Conservation (phyloP, 1,139 yeast species). For the Geotrichum europaeum region DNA sequence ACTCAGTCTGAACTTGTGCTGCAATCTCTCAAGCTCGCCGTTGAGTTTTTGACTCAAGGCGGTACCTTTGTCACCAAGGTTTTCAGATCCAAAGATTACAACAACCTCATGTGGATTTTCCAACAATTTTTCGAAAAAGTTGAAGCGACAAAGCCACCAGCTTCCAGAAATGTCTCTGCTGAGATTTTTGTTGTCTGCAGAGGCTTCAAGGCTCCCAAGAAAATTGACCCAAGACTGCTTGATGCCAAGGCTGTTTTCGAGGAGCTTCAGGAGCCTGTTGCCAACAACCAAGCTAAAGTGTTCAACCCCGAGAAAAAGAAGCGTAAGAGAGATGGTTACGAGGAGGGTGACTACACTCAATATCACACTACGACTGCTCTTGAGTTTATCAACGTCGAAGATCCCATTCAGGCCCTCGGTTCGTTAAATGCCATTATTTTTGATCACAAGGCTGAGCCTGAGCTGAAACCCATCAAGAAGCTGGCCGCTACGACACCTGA, state of each 20-base stretch:
- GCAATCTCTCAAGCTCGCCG: constrained; percentile 89
- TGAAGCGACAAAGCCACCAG: constrained; percentile 98
- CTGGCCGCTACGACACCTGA: constrained; percentile 74
- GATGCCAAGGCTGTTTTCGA: constrained; percentile 94
- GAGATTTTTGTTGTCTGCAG: constrained; percentile 96
- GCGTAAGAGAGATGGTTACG: constrained; percentile 95
- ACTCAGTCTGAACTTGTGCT: constrained; percentile 94
- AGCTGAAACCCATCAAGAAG: constrained; percentile 64
- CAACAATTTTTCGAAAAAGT: constrained; percentile 92
- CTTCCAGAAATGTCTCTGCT: constrained; percentile 97
- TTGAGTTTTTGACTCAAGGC: constrained; percentile 84
- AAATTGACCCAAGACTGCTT: constrained; percentile 82
- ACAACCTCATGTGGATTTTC: constrained; percentile 94
- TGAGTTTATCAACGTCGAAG: constrained; percentile 75
- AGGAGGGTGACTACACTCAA: constrained; percentile 80
- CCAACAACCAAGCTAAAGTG: constrained; percentile 81
- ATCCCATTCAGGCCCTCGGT: constrained; percentile 81
- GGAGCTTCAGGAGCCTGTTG: constrained; percentile 63
- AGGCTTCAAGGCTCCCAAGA: constrained; percentile 94
- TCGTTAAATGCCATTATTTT: constrained; percentile 44
- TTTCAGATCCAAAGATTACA: constrained; percentile 96
- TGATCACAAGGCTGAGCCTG: constrained; percentile 54
- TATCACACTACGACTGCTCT: constrained; percentile 68
- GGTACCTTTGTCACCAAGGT: constrained; percentile 97
- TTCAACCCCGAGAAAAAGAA: constrained; percentile 89